These are phyloP conservation scores for Solanum chmielewskii DNA, from an alignment of 257 asterid genomes.

Conservation along the genomic window DNA sequence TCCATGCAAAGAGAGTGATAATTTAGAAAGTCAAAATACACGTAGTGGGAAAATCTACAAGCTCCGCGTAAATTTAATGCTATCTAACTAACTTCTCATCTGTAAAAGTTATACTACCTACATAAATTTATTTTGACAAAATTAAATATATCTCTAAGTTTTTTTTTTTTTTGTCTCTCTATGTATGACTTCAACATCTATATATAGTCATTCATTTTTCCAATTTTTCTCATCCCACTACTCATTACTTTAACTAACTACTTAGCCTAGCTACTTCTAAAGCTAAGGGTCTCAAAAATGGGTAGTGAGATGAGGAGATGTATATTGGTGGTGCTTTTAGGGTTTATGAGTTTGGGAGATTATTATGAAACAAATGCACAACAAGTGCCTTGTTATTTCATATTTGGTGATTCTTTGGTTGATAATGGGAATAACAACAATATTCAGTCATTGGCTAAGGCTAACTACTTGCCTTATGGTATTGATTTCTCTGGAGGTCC, in stretches of 20 bases:
- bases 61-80: slow-evolving; percentile 9
- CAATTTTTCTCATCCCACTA: neutral
- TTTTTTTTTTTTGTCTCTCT: neutral
- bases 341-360: neutral
- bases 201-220: neutral
- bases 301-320: neutral
- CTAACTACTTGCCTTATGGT: slow-evolving; percentile 25
- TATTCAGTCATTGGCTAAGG: slow-evolving; percentile 8
- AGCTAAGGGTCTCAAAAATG: neutral
- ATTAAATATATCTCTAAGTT: neutral
- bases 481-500: slow-evolving; percentile 22
- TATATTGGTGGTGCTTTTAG: neutral
- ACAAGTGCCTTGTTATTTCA: slow-evolving; percentile 17
- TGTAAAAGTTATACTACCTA: neutral
- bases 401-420: slow-evolving; percentile 23
- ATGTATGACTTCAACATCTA: neutral
- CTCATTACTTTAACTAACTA: neutral
- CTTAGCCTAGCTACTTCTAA: neutral
- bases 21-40: neutral
- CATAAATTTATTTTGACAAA: neutral
- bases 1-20: neutral
- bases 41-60: neutral
- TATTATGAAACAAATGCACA: neutral
- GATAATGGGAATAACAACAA: slow-evolving; percentile 28
- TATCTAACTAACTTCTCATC: neutral